Evolutionary conservation across 2,329 filamentous ascomycete species (phyloP), one percentile per base, ranked within the genome.

Genomic region (Neopestalotiopsis clavispora): DNA sequence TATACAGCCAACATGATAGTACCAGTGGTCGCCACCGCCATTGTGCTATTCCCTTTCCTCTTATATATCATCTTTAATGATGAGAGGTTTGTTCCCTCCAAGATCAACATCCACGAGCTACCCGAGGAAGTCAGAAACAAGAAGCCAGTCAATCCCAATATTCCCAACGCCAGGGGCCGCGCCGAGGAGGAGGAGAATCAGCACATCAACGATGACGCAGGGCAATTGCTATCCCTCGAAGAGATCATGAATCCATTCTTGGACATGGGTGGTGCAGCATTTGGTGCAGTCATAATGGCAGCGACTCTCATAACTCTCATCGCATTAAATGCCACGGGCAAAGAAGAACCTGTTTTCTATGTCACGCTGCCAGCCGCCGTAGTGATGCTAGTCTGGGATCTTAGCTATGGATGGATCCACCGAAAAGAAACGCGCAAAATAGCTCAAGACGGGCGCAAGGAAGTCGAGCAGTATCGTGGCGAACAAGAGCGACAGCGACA

Each of bases 1-100:
- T 94, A 94, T 75, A 93, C 91, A 0, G 91, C 90, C n/a, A 92
- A 94, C 75, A 92, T 94, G 86, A 90, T 94, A 20, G 90, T 94
- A 0, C 92, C 92, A 0, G 90, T 92, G 1, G 80, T 92, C 28
- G 81, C 87, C n/a, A 94, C 92, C 0, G 90, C 86, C 2, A 83
- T 93, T 17, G 79, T 92, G 0, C 78, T 94, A 3, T 93, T 92
- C 65, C 92, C 91, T 0, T 91, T 92, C 71, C 78, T 94, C 4
- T 81, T 93, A 0, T 93, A 91, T 73, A 84, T 93, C 67, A 85
- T 93, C 20, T 94, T 94, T 71, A 85, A 86, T 1, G 84, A 91
- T 69, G 85, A 90, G 63, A 79, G 83, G 1, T 85, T 93, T 9
- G 90, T 94, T 5, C 92, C 92, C 0, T 78, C 81, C 1, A 86